A percentile compares a stretch with the other conserved stretches of the same genome.
phyloP scores from a whole-genome alignment of 2,329 filamentous ascomycete genomes.

The Arthrobotrys sinensis region DNA sequence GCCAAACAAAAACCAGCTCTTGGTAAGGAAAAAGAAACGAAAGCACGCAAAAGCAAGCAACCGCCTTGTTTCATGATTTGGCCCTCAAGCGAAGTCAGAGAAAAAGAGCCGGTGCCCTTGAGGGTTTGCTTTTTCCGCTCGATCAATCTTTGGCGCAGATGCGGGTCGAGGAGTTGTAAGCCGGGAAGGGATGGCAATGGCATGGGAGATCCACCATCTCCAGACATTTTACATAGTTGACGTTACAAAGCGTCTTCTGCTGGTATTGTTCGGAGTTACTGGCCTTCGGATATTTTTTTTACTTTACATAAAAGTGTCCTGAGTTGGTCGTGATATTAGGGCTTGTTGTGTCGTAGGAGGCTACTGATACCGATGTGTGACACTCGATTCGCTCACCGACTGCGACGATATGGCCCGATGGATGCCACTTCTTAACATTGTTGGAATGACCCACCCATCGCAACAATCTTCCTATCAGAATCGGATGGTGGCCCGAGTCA shows the following conservation, averaged over 20 bases:
- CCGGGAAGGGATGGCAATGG: slow-evolving; percentile 41
- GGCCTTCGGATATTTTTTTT: not conserved
- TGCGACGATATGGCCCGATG: slow-evolving; percentile 23
- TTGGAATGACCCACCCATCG: slow-evolving; percentile 34
- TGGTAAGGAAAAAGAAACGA: slow-evolving; percentile 39
- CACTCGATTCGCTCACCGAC: not conserved
- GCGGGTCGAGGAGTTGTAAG: slow-evolving; percentile 50
- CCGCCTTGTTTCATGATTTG: slow-evolving; percentile 60
- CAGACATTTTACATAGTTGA: slow-evolving; percentile 18
- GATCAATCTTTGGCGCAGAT: slow-evolving; percentile 44
- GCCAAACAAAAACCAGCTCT: slow-evolving; percentile 7
- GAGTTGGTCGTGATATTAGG: slow-evolving; percentile 8
- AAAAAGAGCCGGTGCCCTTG: slow-evolving; percentile 42
- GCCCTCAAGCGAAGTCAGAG: slow-evolving; percentile 57
- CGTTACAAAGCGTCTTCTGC: slow-evolving; percentile 1
- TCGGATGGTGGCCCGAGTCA: slow-evolving; percentile 42
- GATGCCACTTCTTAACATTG: slow-evolving; percentile 6
- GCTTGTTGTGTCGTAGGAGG: slow-evolving; percentile 14
- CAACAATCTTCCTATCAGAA: slow-evolving; percentile 36
- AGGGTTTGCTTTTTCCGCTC: slow-evolving; percentile 24
- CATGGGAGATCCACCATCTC: slow-evolving; percentile 22
- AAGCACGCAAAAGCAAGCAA: slow-evolving; percentile 51
- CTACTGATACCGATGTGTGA: slow-evolving; percentile 19
- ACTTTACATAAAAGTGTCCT: slow-evolving; percentile 6
- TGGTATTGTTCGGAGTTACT: slow-evolving; percentile 8